A percentile compares a stretch with the other conserved stretches of the same genome.
These are phyloP conservation scores for Amylocystis lapponica DNA, from an alignment of 768 basidiomycete species.

Conservation along the genomic window DNA sequence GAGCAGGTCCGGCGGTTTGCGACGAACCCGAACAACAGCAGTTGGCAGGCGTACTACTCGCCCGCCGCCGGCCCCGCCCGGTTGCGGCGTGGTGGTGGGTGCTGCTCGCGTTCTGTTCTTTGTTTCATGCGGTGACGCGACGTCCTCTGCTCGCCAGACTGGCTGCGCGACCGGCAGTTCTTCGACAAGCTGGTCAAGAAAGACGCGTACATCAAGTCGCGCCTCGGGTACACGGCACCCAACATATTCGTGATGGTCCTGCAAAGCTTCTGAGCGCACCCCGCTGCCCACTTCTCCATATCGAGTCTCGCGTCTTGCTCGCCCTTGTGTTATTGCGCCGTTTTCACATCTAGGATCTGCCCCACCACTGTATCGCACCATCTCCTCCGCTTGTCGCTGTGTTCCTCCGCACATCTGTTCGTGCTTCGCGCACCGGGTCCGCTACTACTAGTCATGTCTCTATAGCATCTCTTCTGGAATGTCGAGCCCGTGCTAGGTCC, in stretches of 20 bases:
- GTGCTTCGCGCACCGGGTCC: too few relatives aligned
- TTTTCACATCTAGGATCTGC: too few relatives aligned
- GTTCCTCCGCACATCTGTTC: too few relatives aligned
- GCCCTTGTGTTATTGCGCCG: too few relatives aligned
- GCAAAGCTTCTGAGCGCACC: too few relatives aligned
- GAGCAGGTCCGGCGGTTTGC: conserved; percentile 68
- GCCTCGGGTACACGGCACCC: conserved; percentile 73
- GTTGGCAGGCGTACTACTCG: conserved; percentile 43
- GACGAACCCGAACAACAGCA: conserved; percentile 17
- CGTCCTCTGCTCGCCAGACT: conserved; percentile 40
- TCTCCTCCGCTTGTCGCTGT: too few relatives aligned
- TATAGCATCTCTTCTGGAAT: too few relatives aligned
- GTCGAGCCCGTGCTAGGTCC: too few relatives aligned
- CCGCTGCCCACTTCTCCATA: too few relatives aligned
- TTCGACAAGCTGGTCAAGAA: conserved; percentile 62
- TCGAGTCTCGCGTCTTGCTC: too few relatives aligned
- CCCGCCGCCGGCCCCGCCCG: conserved; percentile 39
- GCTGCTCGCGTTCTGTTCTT: neutral
- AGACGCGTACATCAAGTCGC: conserved; percentile 49
- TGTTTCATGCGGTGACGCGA: neutral
- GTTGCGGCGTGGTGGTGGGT: conserved; percentile 60
- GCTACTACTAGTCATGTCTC: too few relatives aligned
- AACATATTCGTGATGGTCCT: conserved; percentile 82
- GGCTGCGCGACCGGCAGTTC: conserved; percentile 67
- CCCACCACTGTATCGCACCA: too few relatives aligned